A percentile compares a stretch with the other conserved stretches of the same genome.
These are phyloP conservation scores for Fonsecaea multimorphosa DNA, from an alignment of 2,329 filamentous ascomycete species.

Conservation along the genomic window DNA sequence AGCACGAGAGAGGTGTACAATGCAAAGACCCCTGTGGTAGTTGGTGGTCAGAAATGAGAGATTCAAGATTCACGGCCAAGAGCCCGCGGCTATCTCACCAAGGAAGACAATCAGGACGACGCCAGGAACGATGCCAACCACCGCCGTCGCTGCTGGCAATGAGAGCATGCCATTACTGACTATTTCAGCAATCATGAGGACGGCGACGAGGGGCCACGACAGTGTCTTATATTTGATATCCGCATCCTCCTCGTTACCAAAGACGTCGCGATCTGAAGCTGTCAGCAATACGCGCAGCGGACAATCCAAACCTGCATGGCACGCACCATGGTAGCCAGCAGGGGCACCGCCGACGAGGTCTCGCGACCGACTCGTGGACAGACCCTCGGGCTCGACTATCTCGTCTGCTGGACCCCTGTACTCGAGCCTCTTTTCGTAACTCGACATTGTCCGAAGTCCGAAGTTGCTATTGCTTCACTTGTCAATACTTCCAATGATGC, in stretches of 20 bases:
- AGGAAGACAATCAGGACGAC: conserved; percentile 59
- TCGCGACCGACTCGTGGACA: conserved; percentile 11
- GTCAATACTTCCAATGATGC: background rate
- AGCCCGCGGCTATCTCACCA: conserved; percentile 40
- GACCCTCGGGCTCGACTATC: conserved; percentile 15
- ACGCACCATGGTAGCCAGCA: conserved; percentile 27
- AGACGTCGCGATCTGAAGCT: conserved; percentile 46
- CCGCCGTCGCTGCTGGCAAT: conserved; percentile 58
- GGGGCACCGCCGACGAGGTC: conserved; percentile 12
- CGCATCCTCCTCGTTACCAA: conserved; percentile 48
- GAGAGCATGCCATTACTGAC: conserved; percentile 62
- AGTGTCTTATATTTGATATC: conserved; percentile 62
- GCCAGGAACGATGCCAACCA: conserved; percentile 60
- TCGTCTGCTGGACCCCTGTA: conserved; percentile 21
- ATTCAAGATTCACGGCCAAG: background rate
- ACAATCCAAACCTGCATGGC: background rate
- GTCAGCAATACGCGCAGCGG: background rate
- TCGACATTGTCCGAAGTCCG: conserved; percentile 9
- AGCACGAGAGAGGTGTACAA: conserved; percentile 59
- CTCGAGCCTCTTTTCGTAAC: conserved; percentile 24
- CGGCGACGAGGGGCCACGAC: conserved; percentile 59
- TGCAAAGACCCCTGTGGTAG: conserved; percentile 49
- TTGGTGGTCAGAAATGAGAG: conserved; percentile 8
- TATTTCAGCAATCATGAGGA: conserved; percentile 64
- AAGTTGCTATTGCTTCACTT: background rate